phyloP scores from a whole-genome alignment of 1,139 yeast species.

The Candida neerlandica region DNA sequence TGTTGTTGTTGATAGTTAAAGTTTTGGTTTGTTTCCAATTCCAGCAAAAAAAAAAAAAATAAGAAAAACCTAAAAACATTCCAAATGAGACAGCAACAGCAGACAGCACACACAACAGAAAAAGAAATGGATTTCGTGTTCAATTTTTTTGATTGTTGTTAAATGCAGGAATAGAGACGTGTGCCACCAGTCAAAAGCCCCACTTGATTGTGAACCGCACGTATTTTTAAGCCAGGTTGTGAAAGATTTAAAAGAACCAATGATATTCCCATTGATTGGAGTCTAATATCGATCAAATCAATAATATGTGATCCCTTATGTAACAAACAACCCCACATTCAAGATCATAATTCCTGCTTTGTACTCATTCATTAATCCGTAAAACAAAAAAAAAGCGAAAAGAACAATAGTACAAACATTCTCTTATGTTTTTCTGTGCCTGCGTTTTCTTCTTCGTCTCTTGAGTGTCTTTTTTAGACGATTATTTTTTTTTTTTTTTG shows the following conservation, averaged over 20 bases:
- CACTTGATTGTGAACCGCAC: too few species aligned
- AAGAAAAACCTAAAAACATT: neutral
- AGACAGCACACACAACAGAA: too few species aligned
- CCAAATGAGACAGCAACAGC: neutral
- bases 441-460: neutral
- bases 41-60: neutral
- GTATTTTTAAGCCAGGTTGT: too few species aligned
- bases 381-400: neutral
- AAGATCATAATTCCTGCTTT: too few species aligned
- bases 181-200: neutral
- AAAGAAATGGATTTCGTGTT: slow-evolving; percentile 2
- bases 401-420: neutral
- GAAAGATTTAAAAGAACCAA: neutral
- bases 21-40: too few species aligned
- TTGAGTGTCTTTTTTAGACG: neutral
- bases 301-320: too few species aligned
- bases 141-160: neutral
- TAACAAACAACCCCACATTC: too few species aligned
- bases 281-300: too few species aligned
- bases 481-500: slow-evolving; percentile 1
- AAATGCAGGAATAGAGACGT: slow-evolving; percentile 2
- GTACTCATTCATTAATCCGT: too few species aligned
- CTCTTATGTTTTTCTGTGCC: neutral
- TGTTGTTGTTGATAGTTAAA: too few species aligned
- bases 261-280: too few species aligned